Percentiles rank a stretch among this genome's conserved stretches.
Conservation (phyloP, 2,329 filamentous ascomycete genomes). For the Cercospora sojina region DNA sequence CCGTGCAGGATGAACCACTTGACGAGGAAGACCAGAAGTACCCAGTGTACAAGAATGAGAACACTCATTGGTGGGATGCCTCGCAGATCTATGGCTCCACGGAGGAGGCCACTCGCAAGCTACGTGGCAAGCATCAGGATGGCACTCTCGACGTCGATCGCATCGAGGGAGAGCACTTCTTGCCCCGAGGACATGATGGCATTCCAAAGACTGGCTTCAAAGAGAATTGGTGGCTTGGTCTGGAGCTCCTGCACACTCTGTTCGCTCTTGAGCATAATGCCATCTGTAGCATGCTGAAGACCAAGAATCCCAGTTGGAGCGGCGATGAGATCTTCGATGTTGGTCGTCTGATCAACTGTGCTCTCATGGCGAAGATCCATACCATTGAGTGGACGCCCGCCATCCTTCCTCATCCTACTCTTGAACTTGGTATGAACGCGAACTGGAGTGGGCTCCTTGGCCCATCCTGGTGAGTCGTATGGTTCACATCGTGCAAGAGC, state of each 20-base stretch:
- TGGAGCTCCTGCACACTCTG: slow-evolving; percentile 50
- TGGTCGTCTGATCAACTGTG: slow-evolving; percentile 47
- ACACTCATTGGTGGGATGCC: slow-evolving; percentile 51
- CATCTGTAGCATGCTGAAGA: slow-evolving; percentile 43
- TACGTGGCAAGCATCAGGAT: slow-evolving; percentile 41
- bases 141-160: slow-evolving; percentile 44
- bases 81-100: slow-evolving; percentile 50
- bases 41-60: slow-evolving; percentile 46
- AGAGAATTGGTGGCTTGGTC: slow-evolving; percentile 50
- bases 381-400: slow-evolving; percentile 53
- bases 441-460: slow-evolving; percentile 51
- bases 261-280: slow-evolving; percentile 51
- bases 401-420: slow-evolving; percentile 47
- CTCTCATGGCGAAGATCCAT: slow-evolving; percentile 53
- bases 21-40: slow-evolving; percentile 40
- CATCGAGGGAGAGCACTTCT: slow-evolving; percentile 39
- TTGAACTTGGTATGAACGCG: slow-evolving; percentile 47
- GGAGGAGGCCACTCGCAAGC: slow-evolving; percentile 39
- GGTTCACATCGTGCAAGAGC: background rate
- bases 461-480: slow-evolving; percentile 20
- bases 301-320: slow-evolving; percentile 42
- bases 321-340: slow-evolving; percentile 48
- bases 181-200: slow-evolving; percentile 43
- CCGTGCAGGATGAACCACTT: slow-evolving; percentile 39
- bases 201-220: slow-evolving; percentile 46